Percentiles rank a stretch among this genome's conserved stretches.
These are phyloP conservation scores for Penicillium sp. DNA, from an alignment of 2,329 filamentous ascomycete species.

Conservation along the genomic window DNA sequence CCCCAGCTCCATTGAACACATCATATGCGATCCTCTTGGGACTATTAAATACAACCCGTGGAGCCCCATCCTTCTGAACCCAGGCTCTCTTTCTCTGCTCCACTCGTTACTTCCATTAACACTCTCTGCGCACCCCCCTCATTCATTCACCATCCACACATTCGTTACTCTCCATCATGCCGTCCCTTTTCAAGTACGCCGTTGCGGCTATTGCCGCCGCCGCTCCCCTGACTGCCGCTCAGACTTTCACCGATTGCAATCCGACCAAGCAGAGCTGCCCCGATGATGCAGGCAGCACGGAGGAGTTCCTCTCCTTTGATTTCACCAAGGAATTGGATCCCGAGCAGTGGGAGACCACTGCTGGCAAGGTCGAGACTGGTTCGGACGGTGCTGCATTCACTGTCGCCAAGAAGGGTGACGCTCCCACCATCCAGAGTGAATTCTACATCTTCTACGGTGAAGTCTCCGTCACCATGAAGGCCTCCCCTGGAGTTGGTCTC, in stretches of 20 bases:
- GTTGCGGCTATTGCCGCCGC: constrained; percentile 29
- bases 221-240: constrained; percentile 47
- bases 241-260: constrained; percentile 72
- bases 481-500: constrained; percentile 80
- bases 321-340: constrained; percentile 50
- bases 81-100: too few relatives aligned
- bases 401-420: constrained; percentile 68
- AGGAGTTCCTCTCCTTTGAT: constrained; percentile 28
- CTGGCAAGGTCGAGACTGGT: constrained; percentile 60
- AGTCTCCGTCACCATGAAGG: constrained; percentile 77
- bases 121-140: too few relatives aligned
- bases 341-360: constrained; percentile 59
- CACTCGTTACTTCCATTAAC: too few relatives aligned
- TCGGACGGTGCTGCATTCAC: constrained; percentile 74
- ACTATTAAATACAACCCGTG: too few relatives aligned
- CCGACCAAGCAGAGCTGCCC: constrained; percentile 57
- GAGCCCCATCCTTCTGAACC: too few relatives aligned
- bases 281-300: constrained; percentile 62
- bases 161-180: constrained; percentile 24
- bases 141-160: constrained; percentile 1
- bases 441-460: constrained; percentile 99
- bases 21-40: too few relatives aligned
- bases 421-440: constrained; percentile 76
- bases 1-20: too few relatives aligned
- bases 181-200: constrained; percentile 28